These are phyloP conservation scores for Sporopachydermia lactativora DNA, from an alignment of 805 yeast species.

Conservation along the genomic window DNA sequence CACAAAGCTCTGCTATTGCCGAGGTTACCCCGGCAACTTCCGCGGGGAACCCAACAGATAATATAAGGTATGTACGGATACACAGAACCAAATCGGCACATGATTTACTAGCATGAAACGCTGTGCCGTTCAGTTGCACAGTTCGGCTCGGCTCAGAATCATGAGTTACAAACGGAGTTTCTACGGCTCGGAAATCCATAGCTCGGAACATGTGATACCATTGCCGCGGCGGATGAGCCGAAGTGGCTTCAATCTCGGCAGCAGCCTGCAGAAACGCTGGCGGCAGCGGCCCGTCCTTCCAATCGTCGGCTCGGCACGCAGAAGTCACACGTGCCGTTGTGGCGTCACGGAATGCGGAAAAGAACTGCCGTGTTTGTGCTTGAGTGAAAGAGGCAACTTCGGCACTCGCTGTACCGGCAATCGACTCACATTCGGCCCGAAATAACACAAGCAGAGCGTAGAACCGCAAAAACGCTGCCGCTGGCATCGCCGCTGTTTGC, in stretches of 20 bases:
- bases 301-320: slow-evolving; percentile 51
- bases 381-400: slow-evolving; percentile 55
- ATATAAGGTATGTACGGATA: slow-evolving; percentile 38
- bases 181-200: slow-evolving; percentile 4
- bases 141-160: slow-evolving; percentile 16
- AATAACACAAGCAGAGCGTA: slow-evolving; percentile 56
- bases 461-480: slow-evolving; percentile 50
- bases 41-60: slow-evolving; percentile 43
- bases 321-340: slow-evolving; percentile 31
- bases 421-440: slow-evolving; percentile 68
- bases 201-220: slow-evolving; percentile 29
- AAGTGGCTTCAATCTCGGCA: slow-evolving; percentile 35
- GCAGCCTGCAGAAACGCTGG: slow-evolving; percentile 32
- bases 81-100: slow-evolving; percentile 24
- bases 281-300: slow-evolving; percentile 63
- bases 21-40: slow-evolving; percentile 33
- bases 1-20: slow-evolving; percentile 16
- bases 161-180: slow-evolving; percentile 1
- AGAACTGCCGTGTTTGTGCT: slow-evolving; percentile 50
- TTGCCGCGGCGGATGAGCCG: slow-evolving; percentile 28
- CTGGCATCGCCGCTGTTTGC: slow-evolving; percentile 41
- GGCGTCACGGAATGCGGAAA: slow-evolving; percentile 38
- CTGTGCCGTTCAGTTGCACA: slow-evolving; percentile 35
- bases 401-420: slow-evolving; percentile 51
- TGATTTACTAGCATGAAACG: slow-evolving; percentile 45